Evolutionary conservation across 1,284 basidiomycete genomes (phyloP).

Genomic region (Tetrapyrgos nigripes): DNA sequence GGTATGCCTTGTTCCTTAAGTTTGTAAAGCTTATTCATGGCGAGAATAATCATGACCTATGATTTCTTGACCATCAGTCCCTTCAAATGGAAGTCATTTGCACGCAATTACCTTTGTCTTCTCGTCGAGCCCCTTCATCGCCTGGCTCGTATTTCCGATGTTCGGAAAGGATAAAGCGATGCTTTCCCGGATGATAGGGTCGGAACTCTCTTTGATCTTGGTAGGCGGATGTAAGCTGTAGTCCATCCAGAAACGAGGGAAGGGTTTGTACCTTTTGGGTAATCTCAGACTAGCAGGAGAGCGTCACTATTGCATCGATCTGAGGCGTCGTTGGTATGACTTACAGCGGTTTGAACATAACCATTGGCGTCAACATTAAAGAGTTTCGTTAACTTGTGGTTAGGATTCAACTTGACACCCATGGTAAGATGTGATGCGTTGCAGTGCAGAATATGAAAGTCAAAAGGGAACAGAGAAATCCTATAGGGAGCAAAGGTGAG

Average conservation of each 20-base stretch:
- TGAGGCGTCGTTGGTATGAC: background rate
- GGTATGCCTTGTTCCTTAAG: background rate
- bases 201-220: background rate
- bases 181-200: background rate
- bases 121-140: background rate
- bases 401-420: conserved; percentile 8
- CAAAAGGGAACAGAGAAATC: background rate
- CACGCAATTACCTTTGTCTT: background rate
- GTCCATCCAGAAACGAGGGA: background rate
- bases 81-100: too few relatives aligned
- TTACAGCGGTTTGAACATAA: conserved; percentile 1
- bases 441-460: conserved; percentile 1
- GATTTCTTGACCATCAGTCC: too few relatives aligned
- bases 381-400: background rate
- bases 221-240: background rate
- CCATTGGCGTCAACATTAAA: background rate
- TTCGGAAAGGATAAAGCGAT: background rate
- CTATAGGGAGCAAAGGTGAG: background rate
- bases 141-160: background rate
- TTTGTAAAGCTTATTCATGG: background rate
- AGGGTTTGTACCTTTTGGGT: background rate
- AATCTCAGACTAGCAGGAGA: background rate
- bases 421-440: background rate
- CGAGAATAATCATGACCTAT: background rate
- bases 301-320: background rate